Base-by-base conservation (phyloP, 2,329 filamentous ascomycete species). In the Penicillium corylophilum region DNA sequence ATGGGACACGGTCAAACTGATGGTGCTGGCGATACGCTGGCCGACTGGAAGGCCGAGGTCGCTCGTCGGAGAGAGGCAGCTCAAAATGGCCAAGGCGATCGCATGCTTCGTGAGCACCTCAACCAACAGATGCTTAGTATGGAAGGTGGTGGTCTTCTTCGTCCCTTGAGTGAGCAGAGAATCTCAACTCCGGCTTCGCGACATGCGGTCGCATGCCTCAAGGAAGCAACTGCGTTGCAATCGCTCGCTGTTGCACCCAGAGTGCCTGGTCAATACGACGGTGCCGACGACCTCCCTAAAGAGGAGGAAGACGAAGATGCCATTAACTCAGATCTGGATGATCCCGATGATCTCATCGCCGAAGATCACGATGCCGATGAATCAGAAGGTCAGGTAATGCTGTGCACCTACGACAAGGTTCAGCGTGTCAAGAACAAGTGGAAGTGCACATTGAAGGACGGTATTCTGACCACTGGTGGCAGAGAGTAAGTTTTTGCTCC, bases 351-450 rank as follows among this genome's bases (percentile, higher is more conserved):
- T 55, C 86, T 90, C 10, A 75, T 84, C 16, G 86, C 89, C 26
- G 90, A 94, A 22, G 89, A 93, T 22, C 90, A 94, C 29, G 92
- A 94, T 45, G 89, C 91, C 13, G 90, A 95, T 54, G 92, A 95
- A 39, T 83, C 86, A 31, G 83, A 88, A 59, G 86, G 87, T 1
- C 89, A 95, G 63, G 92, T 95, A 69, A 97, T 99, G 89, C 85
- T 99, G 36, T 99, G 94, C 78, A 96, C 95, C 70, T 99, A 99
- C 71, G 94, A 99, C 78, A 99, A 99, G 78, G 94, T 99, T 9
- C 93, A 97, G 75, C 83, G 94, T 43, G 94, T 97, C 66, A 99
- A 99, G 85, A 99, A 97, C 77, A 99, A 94, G 83, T 94, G 89
- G 89, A 99, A 99, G 88, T 99, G 94, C 75, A 92, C 90, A 1